Conservation (phyloP, 495 filamentous ascomycete species). For the Aspergillus sclerotioniger region DNA sequence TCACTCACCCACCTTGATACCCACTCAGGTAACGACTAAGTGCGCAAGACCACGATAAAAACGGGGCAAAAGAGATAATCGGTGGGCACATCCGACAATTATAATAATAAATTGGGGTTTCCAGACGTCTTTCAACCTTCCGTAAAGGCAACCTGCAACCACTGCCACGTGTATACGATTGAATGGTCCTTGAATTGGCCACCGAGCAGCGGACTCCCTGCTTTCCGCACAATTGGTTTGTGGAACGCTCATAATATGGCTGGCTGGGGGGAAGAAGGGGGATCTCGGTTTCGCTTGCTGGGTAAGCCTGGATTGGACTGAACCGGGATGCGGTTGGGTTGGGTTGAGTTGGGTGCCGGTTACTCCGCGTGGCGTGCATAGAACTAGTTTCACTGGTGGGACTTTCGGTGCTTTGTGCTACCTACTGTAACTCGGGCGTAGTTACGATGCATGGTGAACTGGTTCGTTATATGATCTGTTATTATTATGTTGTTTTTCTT, state of each 20-base stretch:
- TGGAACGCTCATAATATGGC: background rate
- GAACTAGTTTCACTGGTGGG: background rate
- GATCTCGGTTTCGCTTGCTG: background rate
- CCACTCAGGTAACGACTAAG: background rate
- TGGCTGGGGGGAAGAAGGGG: background rate
- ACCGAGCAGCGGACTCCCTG: background rate
- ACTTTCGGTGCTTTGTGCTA: background rate
- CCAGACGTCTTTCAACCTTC: background rate
- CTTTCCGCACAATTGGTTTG: background rate
- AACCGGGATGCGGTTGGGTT: background rate
- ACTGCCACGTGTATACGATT: background rate
- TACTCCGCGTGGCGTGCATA: conserved; percentile 1
- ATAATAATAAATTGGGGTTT: background rate
- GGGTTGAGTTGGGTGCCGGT: background rate
- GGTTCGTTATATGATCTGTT: background rate
- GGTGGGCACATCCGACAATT: background rate
- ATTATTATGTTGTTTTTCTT: background rate
- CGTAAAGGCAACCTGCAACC: background rate
- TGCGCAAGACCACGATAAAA: background rate
- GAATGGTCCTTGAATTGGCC: background rate
- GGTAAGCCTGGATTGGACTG: no score
- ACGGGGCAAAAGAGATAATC: background rate
- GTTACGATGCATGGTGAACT: background rate
- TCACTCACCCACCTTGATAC: background rate
- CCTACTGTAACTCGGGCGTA: background rate